Percentiles rank a stretch among this genome's conserved stretches.
Conservation (phyloP, 2,329 filamentous ascomycete species). For the Epichloe glyceriae region DNA sequence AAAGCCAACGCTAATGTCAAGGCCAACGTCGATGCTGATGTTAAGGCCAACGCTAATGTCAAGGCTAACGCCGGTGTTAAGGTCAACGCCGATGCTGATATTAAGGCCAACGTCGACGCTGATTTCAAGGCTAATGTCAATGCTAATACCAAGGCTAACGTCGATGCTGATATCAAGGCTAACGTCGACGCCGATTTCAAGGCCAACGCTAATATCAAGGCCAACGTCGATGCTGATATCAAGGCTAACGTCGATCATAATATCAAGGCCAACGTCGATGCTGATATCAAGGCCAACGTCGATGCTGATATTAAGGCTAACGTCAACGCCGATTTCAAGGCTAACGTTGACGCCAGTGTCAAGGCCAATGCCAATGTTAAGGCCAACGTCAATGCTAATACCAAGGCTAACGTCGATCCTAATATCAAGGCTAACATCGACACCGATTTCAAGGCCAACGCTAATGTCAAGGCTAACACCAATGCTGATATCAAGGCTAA, state of each 20-base stretch:
- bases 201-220: background rate
- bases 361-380: background rate
- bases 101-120: background rate
- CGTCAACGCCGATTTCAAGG: rapidly evolving
- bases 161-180: no score
- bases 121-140: rapidly evolving
- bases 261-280: no score
- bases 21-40: no score
- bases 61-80: no score
- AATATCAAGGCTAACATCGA: rapidly evolving
- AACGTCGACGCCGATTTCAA: no score
- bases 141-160: no score
- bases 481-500: background rate
- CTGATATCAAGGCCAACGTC: rapidly evolving
- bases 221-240: rapidly evolving
- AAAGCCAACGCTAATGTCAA: no score
- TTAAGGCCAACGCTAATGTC: rapidly evolving
- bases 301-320: rapidly evolving
- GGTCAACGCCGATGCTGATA: background rate
- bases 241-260: rapidly evolving
- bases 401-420: background rate
- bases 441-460: rapidly evolving
- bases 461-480: rapidly evolving
- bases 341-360: background rate
- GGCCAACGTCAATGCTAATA: background rate